Evolutionary conservation across 2,329 filamentous ascomycete genomes (phyloP).

Genomic region (Xylaria multiplex): DNA sequence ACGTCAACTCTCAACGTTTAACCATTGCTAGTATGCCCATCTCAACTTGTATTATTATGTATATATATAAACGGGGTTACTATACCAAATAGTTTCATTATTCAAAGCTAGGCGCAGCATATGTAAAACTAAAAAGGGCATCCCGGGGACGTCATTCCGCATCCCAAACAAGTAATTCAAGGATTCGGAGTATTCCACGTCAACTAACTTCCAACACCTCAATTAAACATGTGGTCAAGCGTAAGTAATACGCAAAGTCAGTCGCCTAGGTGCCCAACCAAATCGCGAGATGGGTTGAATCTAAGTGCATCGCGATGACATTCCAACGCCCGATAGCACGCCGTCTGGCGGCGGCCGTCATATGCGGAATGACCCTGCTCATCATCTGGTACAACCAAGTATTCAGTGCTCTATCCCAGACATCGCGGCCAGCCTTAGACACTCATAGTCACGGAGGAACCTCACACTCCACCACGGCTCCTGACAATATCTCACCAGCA

Average conservation of each 20-base stretch:
- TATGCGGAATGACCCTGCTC: constrained; percentile 9
- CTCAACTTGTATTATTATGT: too few relatives aligned
- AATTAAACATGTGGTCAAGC: neutral
- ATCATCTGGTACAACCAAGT: constrained; percentile 29
- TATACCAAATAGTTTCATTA: neutral
- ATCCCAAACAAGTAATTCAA: neutral
- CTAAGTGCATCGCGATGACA: constrained; percentile 14
- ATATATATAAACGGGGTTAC: neutral
- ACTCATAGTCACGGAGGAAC: neutral
- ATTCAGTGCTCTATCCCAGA: neutral
- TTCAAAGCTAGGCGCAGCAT: neutral
- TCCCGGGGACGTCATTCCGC: constrained; percentile 32
- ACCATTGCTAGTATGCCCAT: too few relatives aligned
- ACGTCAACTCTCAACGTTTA: too few relatives aligned
- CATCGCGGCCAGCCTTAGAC: neutral
- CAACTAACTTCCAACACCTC: neutral
- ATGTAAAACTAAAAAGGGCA: constrained; percentile 18
- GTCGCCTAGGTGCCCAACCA: too few relatives aligned
- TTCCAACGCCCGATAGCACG: constrained; percentile 18
- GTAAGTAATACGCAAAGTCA: neutral
- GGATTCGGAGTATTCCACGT: constrained; percentile 9
- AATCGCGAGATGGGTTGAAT: neutral
- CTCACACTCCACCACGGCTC: neutral
- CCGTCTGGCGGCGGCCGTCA: constrained; percentile 11
- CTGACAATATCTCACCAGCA: neutral